Evolutionary conservation across 2,329 filamentous ascomycete genomes (phyloP).

Genomic region (Pseudogymnoascus sp.): DNA sequence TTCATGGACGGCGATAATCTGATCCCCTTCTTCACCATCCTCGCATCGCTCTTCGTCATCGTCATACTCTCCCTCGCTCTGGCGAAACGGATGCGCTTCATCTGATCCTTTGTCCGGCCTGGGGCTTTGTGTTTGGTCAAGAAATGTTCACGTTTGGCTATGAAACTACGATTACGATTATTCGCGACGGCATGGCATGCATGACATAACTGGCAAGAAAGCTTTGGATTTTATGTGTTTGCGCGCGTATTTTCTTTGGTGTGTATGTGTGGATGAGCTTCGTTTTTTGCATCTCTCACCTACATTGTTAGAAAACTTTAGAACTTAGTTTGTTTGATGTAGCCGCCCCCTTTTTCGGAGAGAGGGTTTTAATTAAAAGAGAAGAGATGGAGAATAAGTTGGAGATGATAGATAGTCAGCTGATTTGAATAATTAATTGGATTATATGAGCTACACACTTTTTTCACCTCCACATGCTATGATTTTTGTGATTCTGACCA

Average conservation of each 20-base stretch:
- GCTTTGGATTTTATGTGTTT: neutral
- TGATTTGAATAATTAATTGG: constrained; percentile 1
- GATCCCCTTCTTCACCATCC: constrained; percentile 52
- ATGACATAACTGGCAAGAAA: neutral
- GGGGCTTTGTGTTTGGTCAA: neutral
- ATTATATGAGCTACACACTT: neutral
- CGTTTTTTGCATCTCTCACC: neutral
- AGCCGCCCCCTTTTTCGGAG: neutral
- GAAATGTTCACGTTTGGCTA: neutral
- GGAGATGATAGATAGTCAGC: neutral
- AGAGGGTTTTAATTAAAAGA: neutral
- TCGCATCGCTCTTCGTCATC: constrained; percentile 49
- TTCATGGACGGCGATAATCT: constrained; percentile 41
- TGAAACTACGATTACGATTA: neutral
- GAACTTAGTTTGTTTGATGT: neutral
- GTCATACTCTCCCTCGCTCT: constrained; percentile 20
- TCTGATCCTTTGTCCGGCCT: constrained; percentile 15
- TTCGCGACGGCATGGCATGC: neutral
- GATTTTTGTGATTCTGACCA: neutral
- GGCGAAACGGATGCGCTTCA: constrained; percentile 24
- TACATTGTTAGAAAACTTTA: neutral
- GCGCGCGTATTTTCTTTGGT: neutral
- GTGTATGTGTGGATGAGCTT: neutral
- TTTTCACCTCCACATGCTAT: no score
- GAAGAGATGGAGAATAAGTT: neutral